Evolutionary conservation across 495 filamentous ascomycete genomes (phyloP), one percentile per base, ranked within the genome.

Genomic region (Thozetella sp.): DNA sequence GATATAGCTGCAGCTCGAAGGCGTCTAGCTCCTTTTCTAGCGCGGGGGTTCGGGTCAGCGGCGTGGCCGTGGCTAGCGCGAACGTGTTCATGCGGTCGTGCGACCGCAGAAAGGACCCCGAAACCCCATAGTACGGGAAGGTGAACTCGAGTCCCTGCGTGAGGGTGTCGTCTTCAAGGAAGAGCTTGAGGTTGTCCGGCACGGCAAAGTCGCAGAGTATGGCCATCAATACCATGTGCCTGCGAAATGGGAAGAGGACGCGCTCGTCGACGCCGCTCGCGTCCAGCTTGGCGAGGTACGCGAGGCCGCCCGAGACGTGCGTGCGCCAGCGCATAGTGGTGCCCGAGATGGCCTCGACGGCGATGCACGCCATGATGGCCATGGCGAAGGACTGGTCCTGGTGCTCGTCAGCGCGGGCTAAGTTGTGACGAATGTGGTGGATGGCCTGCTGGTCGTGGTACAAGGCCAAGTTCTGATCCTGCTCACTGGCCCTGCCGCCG

Each of bases 331-430:
- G 9, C 3, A 4, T 10, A 10, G 43, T 9, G 6, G 43, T 48
- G 4, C 43, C 43, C 9, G 43, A 48, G n/a, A 48, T 20, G 9
- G 43, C 43, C n/a, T 48, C 43, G n/a, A 48, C 43, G 9, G 43
- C 43, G n/a, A 48, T 48, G 43, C 43, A 48, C n/a, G 43, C 43
- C 43, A 48, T 48, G 43, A 48, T 48, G 43, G 43, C 43, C 43
- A 48, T 48, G 9, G 43, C 43, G n/a, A 48, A 19, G 20, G 43
- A 48, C 43, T 48, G 9, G 43, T 48, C 43, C 6, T 19, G 43
- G 20, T 10, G 43, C n/a, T 48, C 9, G 4, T 48, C 43, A 11
- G 20, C 43, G 11, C n/a, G 43, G 9, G 43, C n/a, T 20, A 48
- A 19, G 43, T 19, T 48, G n/a, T 48, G 43, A 13, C 43, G 43